These are phyloP conservation scores for Logfia minima DNA, from an alignment of 129 eudicot species.

Conservation along the genomic window DNA sequence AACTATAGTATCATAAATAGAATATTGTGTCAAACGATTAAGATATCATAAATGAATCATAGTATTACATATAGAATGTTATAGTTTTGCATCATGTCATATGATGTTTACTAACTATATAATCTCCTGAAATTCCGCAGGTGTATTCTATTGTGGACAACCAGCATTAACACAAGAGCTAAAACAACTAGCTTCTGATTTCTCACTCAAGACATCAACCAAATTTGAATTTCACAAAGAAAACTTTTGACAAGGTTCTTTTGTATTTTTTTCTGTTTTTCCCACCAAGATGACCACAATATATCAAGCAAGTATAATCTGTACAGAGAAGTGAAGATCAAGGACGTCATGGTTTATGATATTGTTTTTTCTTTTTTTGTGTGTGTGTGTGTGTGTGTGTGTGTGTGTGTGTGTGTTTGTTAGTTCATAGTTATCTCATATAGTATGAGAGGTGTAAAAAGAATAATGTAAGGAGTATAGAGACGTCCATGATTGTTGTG, in stretches of 20 bases:
- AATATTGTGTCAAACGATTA: background rate
- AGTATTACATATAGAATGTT: background rate
- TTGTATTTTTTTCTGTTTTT: background rate
- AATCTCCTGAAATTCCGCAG: slow-evolving; percentile 35
- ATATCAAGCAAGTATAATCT: slow-evolving; percentile 24
- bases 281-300: background rate
- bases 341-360: slow-evolving; percentile 22
- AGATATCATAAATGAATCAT: background rate
- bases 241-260: slow-evolving; percentile 47
- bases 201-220: slow-evolving; percentile 80
- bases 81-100: slow-evolving; percentile 24
- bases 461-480: slow-evolving; percentile 35
- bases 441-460: background rate
- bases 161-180: slow-evolving; percentile 73
- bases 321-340: slow-evolving; percentile 33
- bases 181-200: slow-evolving; percentile 64
- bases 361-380: background rate
- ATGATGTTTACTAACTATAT: slow-evolving; percentile 23
- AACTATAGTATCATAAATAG: background rate
- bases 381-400: too few relatives aligned
- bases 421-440: too few relatives aligned
- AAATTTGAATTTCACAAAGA: slow-evolving; percentile 92
- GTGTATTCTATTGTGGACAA: slow-evolving; percentile 89
- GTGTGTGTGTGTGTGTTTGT: too few relatives aligned
- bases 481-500: slow-evolving; percentile 36